These are phyloP conservation scores for Amylocarpus encephaloides DNA, from an alignment of 2,329 filamentous ascomycete species.

Conservation along the genomic window DNA sequence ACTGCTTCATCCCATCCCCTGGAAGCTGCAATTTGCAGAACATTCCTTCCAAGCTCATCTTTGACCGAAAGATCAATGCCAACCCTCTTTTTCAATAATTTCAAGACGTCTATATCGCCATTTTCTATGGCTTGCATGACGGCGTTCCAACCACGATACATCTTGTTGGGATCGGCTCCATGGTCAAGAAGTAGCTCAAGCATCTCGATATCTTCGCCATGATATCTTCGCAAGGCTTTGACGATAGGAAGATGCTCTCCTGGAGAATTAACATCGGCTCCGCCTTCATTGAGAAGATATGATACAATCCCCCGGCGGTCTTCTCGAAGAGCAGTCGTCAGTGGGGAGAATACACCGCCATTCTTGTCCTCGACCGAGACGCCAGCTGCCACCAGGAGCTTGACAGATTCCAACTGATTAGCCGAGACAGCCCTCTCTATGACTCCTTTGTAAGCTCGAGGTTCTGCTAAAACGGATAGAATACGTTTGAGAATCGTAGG, in stretches of 20 bases:
- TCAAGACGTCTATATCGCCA: conserved; percentile 49
- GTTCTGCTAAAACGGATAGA: conserved; percentile 49
- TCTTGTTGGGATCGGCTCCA: conserved; percentile 61
- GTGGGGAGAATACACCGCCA: conserved; percentile 63
- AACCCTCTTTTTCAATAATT: conserved; percentile 43
- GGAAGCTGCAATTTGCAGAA: conserved; percentile 51
- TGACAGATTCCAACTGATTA: conserved; percentile 60
- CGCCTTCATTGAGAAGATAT: conserved; percentile 55
- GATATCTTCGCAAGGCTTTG: conserved; percentile 57
- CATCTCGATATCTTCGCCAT: conserved; percentile 50
- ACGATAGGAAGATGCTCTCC: conserved; percentile 67
- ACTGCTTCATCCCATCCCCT: conserved; percentile 53
- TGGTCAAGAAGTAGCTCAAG: conserved; percentile 56
- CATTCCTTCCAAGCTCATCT: conserved; percentile 48
- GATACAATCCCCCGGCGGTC: conserved; percentile 52
- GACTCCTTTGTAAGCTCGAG: conserved; percentile 57
- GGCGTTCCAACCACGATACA: conserved; percentile 61
- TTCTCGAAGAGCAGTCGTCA: conserved; percentile 63
- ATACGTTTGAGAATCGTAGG: conserved; percentile 54
- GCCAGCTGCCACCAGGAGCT: conserved; percentile 37
- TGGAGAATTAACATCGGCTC: conserved; percentile 59
- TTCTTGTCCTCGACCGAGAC: conserved; percentile 66
- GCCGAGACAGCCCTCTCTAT: conserved; percentile 63
- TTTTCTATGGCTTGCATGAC: conserved; percentile 61
- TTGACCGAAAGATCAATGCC: conserved; percentile 45